phyloP scores from a whole-genome alignment of 208 protist species.

The Angomonas deanei region DNA sequence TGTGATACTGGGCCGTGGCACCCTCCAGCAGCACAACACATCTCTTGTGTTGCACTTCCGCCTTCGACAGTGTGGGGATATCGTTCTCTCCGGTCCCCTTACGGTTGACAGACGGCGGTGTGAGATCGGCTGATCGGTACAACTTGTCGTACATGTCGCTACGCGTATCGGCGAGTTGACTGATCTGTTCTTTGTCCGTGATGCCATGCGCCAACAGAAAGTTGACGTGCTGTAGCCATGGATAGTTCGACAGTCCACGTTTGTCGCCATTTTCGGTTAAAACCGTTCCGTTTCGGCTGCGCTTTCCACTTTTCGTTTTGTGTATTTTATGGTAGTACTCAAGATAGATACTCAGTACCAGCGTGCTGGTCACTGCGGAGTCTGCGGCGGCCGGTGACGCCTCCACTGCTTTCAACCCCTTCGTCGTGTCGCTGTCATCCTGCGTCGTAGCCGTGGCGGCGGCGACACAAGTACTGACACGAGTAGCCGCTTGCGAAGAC shows the following conservation, averaged over 20 bases:
- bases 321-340: neutral
- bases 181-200: no score
- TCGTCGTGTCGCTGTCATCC: neutral
- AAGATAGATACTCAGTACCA: neutral
- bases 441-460: neutral
- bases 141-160: no score
- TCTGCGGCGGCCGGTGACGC: neutral
- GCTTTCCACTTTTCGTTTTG: neutral
- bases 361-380: neutral
- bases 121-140: no score
- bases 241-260: neutral
- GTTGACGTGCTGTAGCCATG: neutral
- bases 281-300: neutral
- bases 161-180: no score
- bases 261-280: neutral
- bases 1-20: no score
- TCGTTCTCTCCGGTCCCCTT: no score
- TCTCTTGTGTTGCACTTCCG: no score
- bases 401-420: neutral
- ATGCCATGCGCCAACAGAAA: neutral
- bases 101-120: no score
- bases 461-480: no score
- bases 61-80: no score
- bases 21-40: no score
- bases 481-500: no score